A percentile compares a stretch with the other conserved stretches of the same genome.
Conservation (phyloP, 371 early-diverging fungal species). For the Amoeboaphelidium protococcarum region DNA sequence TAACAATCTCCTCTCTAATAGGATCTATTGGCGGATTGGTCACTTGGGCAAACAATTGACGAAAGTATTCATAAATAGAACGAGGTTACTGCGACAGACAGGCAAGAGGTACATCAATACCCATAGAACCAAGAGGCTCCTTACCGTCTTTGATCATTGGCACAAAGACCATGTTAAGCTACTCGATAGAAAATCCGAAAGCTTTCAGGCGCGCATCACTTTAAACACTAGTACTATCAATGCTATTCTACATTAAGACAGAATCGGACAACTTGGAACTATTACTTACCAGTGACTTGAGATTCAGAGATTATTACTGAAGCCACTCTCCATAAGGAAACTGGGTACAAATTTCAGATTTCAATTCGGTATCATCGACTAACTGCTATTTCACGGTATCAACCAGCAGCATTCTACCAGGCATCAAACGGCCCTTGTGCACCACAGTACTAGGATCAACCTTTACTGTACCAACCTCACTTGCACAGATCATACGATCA, state of each 20-base stretch:
- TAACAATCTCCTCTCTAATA: conserved; percentile 87
- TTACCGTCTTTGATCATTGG: conserved; percentile 72
- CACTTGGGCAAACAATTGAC: conserved; percentile 88
- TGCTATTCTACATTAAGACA: not conserved
- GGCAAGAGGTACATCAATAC: conserved; percentile 78
- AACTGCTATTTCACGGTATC: conserved; percentile 74
- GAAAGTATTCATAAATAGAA: conserved; percentile 78
- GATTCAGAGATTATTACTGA: conserved; percentile 34
- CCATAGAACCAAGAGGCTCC: conserved; percentile 92
- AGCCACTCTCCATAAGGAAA: conserved; percentile 61
- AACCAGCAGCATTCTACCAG: conserved; percentile 84
- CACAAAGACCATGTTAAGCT: conserved; percentile 51
- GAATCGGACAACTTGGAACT: too few relatives aligned
- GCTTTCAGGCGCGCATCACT: conserved; percentile 57
- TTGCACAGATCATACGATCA: conserved; percentile 85
- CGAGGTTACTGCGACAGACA: conserved; percentile 69
- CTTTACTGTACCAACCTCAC: conserved; percentile 72
- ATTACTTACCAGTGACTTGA: conserved; percentile 32
- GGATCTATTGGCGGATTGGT: conserved; percentile 72
- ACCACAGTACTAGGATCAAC: conserved; percentile 53
- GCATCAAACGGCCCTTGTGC: conserved; percentile 76
- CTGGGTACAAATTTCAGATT: conserved; percentile 33
- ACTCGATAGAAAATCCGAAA: conserved; percentile 78
- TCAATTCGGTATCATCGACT: conserved; percentile 69
- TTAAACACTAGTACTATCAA: conserved; percentile 14